Base-by-base conservation (phyloP, 345 rosid genomes). In the Aquilaria sinensis region DNA sequence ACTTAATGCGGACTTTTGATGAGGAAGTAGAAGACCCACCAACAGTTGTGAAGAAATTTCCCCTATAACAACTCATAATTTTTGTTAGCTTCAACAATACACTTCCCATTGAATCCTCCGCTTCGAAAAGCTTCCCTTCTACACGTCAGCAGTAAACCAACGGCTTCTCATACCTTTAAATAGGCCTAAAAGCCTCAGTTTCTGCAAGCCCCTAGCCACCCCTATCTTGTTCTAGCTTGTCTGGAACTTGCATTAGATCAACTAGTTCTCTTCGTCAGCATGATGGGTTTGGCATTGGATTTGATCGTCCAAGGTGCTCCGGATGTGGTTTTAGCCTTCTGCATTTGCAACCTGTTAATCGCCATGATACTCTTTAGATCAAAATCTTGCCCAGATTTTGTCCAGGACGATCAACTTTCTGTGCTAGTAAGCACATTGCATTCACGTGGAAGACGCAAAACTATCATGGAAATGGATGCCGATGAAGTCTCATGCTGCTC, bases 291-390 rank as follows among this genome's bases (percentile, higher is more conserved):
- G 51, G 55, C 67, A 0, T 1, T 71, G 31, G 86, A 77, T 10
- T 47, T 73, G 65, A 69, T 82, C 47, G 43, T 69, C 29, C 76
- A 61, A 50, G 80, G 73, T 34, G 82, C 78, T 62, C 78, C 83
- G 49, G 78, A 53, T 64, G 66, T 83, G 58, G 68, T 85, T 47
- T 50, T 72, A 47, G n/a, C 78, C 51, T 82, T 76, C 80, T 82
- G 77, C 69, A 71, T 73, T 33, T 80, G 80, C 78, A 78, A 82
- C 60, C 52, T 82, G 62, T 76, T 82, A 73, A 67, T 82, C 15
- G 74, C 64, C 45, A 61, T 77, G 61, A 70, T 85, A 66, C 53
- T 80, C 47, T 0, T 74, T 58, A 71, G 76, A 31, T 78, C 82
- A 29, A 82, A 70, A 62, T 64, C 73, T 2, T 30, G 14, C 57